Base-by-base conservation (phyloP, 306 rosid species). In the Prunus padus region DNA sequence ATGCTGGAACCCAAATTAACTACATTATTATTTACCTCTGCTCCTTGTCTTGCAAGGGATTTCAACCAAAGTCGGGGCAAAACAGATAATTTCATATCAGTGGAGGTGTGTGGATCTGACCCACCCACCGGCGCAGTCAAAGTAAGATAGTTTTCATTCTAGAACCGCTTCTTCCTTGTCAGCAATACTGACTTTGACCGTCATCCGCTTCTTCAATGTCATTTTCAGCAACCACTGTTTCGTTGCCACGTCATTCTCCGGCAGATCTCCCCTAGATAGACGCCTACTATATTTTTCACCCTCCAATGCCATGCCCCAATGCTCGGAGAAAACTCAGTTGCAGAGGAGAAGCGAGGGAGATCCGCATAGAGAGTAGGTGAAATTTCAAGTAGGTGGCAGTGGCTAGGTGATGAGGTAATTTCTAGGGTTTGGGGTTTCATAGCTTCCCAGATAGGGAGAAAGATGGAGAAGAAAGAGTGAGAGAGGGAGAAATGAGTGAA, bases 141-240 rank as follows among this genome's bases (percentile, higher is more conserved):
- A 77, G 73, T 66, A 60, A 40, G 56, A 28, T 30, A 62, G 68
- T 52, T 71, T 72, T 68, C 42, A 59, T 76, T 59, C 37, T 22
- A 18, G 74, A 77, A 71, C 71, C 72, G 76, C 49, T 26, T 82
- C 37, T 69, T 60, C 68, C 62, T 13, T 50, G 87, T 72, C 82
- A 75, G 45, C 52, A 73, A 79, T 65, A 7, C 73, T 70, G 86
- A 77, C 83, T 83, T 87, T 82, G 85, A 84, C 79, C 37, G 26
- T 67, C 72, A 3, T 54, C 19, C 2, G 10, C 13, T 28, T 12
- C 50, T 51, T 65, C 55, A 30, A 31, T 33, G 71, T 72, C 78
- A 18, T 31, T 30, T 22, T 51, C 2, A 40, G 1, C 3, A 0
- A 5, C 77, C 73, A 46, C 11, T 78, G 5, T 8, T 1, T 5